Percentiles rank a stretch among this genome's conserved stretches.
These are phyloP conservation scores for Centella asiatica DNA, from an alignment of 129 eudicot species.

Conservation along the genomic window DNA sequence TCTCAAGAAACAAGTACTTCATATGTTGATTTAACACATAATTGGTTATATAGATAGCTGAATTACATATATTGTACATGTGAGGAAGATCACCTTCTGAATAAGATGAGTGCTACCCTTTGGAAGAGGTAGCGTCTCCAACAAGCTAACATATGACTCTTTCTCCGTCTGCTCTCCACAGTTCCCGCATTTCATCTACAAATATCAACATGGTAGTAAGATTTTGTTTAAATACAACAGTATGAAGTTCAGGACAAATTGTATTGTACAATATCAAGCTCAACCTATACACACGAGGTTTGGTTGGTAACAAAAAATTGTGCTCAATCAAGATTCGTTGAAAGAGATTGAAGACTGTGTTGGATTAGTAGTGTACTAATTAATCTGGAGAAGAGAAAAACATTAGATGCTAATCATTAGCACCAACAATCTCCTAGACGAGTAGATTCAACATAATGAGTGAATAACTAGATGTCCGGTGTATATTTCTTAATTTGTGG, in stretches of 20 bases:
- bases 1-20: neutral
- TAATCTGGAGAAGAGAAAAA: neutral
- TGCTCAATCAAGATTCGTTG: too few species aligned
- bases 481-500: too few species aligned
- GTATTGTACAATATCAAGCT: neutral
- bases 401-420: neutral
- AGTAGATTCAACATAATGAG: too few species aligned
- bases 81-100: slow-evolving; percentile 52
- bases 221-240: neutral
- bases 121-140: slow-evolving; percentile 47
- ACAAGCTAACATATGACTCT: slow-evolving; percentile 57
- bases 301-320: neutral
- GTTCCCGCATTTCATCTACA: slow-evolving; percentile 46
- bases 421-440: neutral
- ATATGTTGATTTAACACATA: too few species aligned
- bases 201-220: neutral
- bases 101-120: slow-evolving; percentile 48
- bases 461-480: neutral
- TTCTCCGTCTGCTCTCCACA: slow-evolving; percentile 56
- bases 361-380: neutral
- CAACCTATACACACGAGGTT: neutral
- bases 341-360: neutral
- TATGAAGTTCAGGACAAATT: neutral
- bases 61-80: neutral
- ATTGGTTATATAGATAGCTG: too few species aligned